phyloP scores from a whole-genome alignment of 352 stramenopile genomes.

The Phytophthora foliorum region DNA sequence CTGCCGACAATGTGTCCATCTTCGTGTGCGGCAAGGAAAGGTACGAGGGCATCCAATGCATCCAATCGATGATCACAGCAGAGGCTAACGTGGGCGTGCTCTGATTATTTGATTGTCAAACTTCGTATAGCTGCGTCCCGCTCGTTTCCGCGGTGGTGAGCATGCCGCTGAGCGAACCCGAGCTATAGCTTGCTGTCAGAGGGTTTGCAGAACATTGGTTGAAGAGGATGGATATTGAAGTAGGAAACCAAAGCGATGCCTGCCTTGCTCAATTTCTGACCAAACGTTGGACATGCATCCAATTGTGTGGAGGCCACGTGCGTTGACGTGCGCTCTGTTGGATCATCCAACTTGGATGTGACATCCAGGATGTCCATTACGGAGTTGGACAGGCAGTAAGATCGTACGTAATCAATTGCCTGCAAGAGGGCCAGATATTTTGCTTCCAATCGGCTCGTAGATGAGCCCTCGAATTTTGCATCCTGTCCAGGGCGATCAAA shows the following conservation, averaged over 20 bases:
- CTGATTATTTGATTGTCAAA: not conserved
- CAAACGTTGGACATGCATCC: slow-evolving; percentile 19
- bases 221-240: not conserved
- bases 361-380: too few species aligned
- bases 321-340: too few species aligned
- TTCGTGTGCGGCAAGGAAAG: slow-evolving; percentile 89
- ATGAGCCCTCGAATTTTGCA: not conserved
- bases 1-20: slow-evolving; percentile 82
- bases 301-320: too few species aligned
- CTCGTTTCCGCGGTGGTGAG: slow-evolving; percentile 85
- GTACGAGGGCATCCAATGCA: slow-evolving; percentile 28
- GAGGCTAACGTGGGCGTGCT: slow-evolving; percentile 10
- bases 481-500: not conserved
- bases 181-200: slow-evolving; percentile 41
- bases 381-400: too few species aligned
- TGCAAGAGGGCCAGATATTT: slow-evolving; percentile 16
- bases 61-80: not conserved
- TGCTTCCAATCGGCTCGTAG: not conserved
- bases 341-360: too few species aligned
- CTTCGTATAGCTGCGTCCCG: slow-evolving; percentile 74
- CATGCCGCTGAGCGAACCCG: slow-evolving; percentile 83
- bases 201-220: not conserved
- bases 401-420: slow-evolving; percentile 28
- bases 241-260: not conserved
- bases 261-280: not conserved